Evolutionary conservation across 1,139 yeast genomes (phyloP).

Genomic region (Zygoascus hellenicus): DNA sequence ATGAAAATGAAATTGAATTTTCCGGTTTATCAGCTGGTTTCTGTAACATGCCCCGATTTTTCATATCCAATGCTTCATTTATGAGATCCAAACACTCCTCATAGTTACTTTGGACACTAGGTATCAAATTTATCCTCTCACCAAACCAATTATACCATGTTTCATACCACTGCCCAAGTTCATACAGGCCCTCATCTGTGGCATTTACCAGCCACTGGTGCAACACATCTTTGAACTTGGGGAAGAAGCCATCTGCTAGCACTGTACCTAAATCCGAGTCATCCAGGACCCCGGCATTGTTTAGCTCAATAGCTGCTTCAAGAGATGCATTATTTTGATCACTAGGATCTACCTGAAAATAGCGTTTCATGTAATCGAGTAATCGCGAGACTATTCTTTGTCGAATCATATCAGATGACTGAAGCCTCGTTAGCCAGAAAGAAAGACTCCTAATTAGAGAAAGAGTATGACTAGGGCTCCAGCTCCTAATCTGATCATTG

Average conservation of each 20-base stretch:
- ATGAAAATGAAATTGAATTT: neutral
- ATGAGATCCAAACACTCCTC: conserved; percentile 33
- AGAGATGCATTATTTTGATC: conserved; percentile 27
- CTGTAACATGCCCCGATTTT: neutral
- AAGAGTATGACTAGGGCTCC: conserved; percentile 32
- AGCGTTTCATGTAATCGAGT: conserved; percentile 23
- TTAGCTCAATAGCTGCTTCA: conserved; percentile 18
- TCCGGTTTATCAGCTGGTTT: neutral
- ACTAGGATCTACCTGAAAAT: conserved; percentile 31
- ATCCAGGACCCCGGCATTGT: neutral
- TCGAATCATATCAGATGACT: conserved; percentile 27
- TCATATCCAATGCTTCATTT: conserved; percentile 30
- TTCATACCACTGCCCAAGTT: conserved; percentile 31
- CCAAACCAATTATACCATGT: conserved; percentile 31
- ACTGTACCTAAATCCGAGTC: conserved; percentile 25
- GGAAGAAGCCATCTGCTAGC: conserved; percentile 30
- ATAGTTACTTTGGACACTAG: conserved; percentile 25
- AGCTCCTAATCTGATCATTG: conserved; percentile 28
- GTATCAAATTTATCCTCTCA: conserved; percentile 18
- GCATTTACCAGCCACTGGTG: conserved; percentile 29
- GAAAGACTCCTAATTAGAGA: conserved; percentile 31
- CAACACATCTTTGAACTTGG: conserved; percentile 31
- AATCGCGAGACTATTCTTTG: conserved; percentile 35
- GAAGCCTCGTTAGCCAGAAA: conserved; percentile 38
- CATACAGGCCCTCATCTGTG: conserved; percentile 20